phyloP scores from a whole-genome alignment of 192 early-diverging fungal genomes.

The Pilobolus umbonatus region DNA sequence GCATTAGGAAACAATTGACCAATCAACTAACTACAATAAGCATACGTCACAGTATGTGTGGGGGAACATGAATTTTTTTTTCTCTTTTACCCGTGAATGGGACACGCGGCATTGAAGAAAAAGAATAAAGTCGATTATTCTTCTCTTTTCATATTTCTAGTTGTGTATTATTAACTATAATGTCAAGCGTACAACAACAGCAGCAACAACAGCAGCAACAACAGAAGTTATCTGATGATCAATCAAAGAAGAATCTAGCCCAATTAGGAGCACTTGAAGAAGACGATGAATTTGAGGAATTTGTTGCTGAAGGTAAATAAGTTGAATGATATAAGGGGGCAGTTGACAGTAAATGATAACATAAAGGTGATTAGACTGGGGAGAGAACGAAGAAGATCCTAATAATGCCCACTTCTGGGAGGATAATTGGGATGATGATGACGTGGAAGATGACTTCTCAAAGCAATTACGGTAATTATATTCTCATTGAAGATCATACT shows the following conservation, averaged over 20 bases:
- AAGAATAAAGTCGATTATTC: no score
- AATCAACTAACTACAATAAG: no score
- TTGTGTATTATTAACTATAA: no score
- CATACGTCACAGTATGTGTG: no score
- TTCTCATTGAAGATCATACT: neutral
- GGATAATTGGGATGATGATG: conserved; percentile 91
- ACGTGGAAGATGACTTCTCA: conserved; percentile 90
- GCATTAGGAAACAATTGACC: no score
- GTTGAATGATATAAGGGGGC: no score
- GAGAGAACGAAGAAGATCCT: conserved; percentile 67
- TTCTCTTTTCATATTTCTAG: no score
- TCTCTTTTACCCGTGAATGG: no score
- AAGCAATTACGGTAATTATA: conserved; percentile 62
- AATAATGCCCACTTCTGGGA: conserved; percentile 74
- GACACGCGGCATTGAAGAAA: no score
- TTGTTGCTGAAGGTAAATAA: conserved; percentile 73
- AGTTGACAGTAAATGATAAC: no score
- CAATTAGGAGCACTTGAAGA: conserved; percentile 73
- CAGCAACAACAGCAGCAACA: conserved; percentile 18
- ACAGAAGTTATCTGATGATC: conserved; percentile 5
- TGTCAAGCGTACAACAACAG: conserved; percentile 5
- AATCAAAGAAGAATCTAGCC: conserved; percentile 30
- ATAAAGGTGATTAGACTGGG: conserved; percentile 72
- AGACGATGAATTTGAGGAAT: conserved; percentile 96
- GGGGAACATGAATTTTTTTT: no score